Conservation (phyloP, 352 stramenopile genomes). For the Globisporangium middletonii region DNA sequence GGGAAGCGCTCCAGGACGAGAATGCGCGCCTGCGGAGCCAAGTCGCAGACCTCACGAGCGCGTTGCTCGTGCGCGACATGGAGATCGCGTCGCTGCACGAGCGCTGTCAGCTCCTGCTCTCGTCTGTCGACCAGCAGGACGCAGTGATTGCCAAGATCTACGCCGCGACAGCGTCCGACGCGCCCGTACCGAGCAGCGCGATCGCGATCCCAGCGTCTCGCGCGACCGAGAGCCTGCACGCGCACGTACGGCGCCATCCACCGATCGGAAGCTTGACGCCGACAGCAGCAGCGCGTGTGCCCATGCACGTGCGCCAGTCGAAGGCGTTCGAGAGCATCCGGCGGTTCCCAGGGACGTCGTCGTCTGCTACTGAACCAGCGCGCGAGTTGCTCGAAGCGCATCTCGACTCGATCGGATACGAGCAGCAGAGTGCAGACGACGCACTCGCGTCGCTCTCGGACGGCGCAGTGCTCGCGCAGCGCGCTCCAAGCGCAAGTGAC, state of each 20-base stretch:
- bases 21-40: conserved; percentile 48
- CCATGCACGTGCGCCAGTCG: background rate
- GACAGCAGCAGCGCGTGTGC: background rate
- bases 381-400: conserved; percentile 37
- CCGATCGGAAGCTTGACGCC: background rate
- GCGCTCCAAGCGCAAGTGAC: background rate
- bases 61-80: conserved; percentile 66
- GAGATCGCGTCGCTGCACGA: conserved; percentile 62
- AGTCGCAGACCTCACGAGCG: conserved; percentile 59
- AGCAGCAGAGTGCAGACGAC: conserved; percentile 28
- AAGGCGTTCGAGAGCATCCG: background rate
- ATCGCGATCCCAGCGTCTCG: background rate
- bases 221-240: background rate
- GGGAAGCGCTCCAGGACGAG: conserved; percentile 22
- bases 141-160: conserved; percentile 79
- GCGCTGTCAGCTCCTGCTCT: conserved; percentile 51
- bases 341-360: background rate
- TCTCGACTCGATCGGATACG: conserved; percentile 48
- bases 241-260: background rate
- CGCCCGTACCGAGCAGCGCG: conserved; percentile 1
- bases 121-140: conserved; percentile 70
- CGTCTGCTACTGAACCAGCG: conserved; percentile 27
- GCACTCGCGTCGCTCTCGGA: conserved; percentile 30
- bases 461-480: conserved; percentile 6
- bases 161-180: conserved; percentile 18